These are phyloP conservation scores for Cucumis melo DNA, from an alignment of 306 rosid species.

Conservation along the genomic window DNA sequence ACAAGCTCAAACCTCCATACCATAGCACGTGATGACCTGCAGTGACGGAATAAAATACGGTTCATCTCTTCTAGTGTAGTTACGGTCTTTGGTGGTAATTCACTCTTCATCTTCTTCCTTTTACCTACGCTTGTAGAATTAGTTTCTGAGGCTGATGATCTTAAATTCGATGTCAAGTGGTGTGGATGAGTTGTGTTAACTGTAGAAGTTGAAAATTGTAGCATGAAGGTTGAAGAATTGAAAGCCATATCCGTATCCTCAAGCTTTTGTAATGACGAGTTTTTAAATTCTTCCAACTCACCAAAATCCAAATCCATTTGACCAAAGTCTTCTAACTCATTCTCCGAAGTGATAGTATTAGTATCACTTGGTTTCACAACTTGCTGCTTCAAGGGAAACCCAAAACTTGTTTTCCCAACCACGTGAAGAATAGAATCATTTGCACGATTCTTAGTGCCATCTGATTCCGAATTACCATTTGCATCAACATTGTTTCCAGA, in stretches of 20 bases:
- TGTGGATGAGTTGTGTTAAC: constrained; percentile 13
- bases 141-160: constrained; percentile 15
- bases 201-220: constrained; percentile 8
- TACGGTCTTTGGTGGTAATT: constrained; percentile 66
- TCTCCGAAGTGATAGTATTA: constrained; percentile 10
- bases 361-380: constrained; percentile 18
- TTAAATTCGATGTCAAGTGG: constrained; percentile 11
- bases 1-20: constrained; percentile 29
- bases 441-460: constrained; percentile 12
- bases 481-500: constrained; percentile 15
- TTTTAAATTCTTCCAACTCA: constrained; percentile 13
- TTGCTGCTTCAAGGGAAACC: constrained; percentile 25
- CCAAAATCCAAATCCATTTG: background rate
- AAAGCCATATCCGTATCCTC: constrained; percentile 13
- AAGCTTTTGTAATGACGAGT: constrained; percentile 10
- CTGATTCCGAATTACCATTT: constrained; percentile 13
- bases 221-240: constrained; percentile 7
- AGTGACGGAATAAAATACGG: constrained; percentile 36
- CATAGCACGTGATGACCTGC: constrained; percentile 48
- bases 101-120: constrained; percentile 46
- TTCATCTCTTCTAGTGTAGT: constrained; percentile 69
- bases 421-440: constrained; percentile 12
- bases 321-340: constrained; percentile 9
- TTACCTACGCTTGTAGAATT: constrained; percentile 7
- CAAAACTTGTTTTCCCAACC: constrained; percentile 17